Evolutionary conservation across 352 stramenopile species (phyloP).

Genomic region (Peronospora tabacina): DNA sequence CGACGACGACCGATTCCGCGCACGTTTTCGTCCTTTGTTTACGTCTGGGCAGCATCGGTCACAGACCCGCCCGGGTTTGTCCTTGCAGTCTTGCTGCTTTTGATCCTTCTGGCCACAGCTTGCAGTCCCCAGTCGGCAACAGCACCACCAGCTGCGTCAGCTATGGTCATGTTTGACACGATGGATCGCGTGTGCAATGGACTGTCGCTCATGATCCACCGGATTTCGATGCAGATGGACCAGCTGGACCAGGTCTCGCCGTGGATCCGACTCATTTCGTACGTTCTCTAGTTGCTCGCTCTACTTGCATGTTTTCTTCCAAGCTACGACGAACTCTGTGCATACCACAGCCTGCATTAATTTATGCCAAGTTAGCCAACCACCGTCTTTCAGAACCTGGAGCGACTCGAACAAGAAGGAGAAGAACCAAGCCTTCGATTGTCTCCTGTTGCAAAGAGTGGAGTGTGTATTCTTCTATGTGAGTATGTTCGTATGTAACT

Average conservation of each 20-base stretch:
- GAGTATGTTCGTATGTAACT: conserved; percentile 87
- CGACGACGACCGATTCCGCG: conserved; percentile 37
- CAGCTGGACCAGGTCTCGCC: conserved; percentile 46
- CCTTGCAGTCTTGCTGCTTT: conserved; percentile 58
- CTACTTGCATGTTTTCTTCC: conserved; percentile 11
- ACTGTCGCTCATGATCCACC: conserved; percentile 52
- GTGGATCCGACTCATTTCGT: conserved; percentile 53
- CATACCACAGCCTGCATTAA: conserved; percentile 20
- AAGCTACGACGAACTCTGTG: conserved; percentile 2
- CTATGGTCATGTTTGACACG: conserved; percentile 37
- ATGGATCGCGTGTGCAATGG: conserved; percentile 59
- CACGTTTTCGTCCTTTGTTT: conserved; percentile 62
- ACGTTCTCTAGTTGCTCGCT: conserved; percentile 31
- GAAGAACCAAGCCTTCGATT: conserved; percentile 7
- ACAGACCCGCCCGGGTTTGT: conserved; percentile 68
- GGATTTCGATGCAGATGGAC: conserved; percentile 54
- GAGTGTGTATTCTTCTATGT: neutral
- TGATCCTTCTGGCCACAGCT: conserved; percentile 51
- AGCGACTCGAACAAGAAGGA: conserved; percentile 8
- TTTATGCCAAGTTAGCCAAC: conserved; percentile 26
- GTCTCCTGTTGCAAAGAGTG: neutral
- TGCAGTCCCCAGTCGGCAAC: conserved; percentile 47
- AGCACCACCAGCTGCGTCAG: conserved; percentile 28
- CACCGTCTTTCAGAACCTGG: neutral
- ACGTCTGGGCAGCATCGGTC: conserved; percentile 58